phyloP scores from a whole-genome alignment of 2,329 filamentous ascomycete species.

The Colletotrichum graminicola region DNA sequence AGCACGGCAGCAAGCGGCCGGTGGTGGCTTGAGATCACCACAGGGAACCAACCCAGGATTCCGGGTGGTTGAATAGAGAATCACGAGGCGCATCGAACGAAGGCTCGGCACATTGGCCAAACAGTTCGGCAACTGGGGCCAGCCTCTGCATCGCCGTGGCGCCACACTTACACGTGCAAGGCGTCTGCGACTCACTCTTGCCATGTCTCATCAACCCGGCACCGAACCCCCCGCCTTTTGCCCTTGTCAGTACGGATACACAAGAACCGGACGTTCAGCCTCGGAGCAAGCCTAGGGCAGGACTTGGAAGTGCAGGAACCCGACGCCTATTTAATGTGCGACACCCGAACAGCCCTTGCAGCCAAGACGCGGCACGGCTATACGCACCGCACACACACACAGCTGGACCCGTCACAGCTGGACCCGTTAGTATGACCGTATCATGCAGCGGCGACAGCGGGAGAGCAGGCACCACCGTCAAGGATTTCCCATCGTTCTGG shows the following conservation, averaged over 20 bases:
- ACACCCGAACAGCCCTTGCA: neutral
- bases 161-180: conserved; percentile 1
- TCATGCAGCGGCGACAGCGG: conserved; percentile 37
- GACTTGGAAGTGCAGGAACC: neutral
- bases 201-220: neutral
- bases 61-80: neutral
- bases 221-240: neutral
- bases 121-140: neutral
- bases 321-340: neutral
- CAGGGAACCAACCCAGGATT: neutral
- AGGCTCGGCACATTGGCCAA: neutral
- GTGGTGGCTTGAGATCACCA: neutral
- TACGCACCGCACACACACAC: neutral
- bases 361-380: conserved; percentile 5
- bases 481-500: neutral
- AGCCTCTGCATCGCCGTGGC: neutral
- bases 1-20: neutral
- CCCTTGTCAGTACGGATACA: neutral
- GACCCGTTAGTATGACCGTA: conserved; percentile 32
- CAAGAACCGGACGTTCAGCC: neutral
- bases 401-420: neutral
- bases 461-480: conserved; percentile 18
- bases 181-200: neutral
- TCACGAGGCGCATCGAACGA: neutral
- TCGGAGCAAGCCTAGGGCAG: neutral